A percentile compares a stretch with the other conserved stretches of the same genome.
These are phyloP conservation scores for Arthrinium phaeospermum DNA, from an alignment of 2,329 filamentous ascomycete species.

Conservation along the genomic window DNA sequence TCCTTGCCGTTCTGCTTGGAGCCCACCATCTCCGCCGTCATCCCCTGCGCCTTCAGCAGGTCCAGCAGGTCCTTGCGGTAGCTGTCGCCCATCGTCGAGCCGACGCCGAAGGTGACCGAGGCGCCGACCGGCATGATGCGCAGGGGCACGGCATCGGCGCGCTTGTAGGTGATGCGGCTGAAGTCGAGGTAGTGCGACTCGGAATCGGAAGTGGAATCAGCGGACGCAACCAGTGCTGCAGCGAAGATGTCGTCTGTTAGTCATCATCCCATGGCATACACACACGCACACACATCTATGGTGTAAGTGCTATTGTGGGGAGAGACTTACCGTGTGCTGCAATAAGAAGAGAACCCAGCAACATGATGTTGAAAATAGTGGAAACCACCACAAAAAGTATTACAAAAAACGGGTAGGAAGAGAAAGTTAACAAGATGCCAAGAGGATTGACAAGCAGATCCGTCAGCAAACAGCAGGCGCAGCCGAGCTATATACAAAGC, in stretches of 20 bases:
- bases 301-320: not conserved
- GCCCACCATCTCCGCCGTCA: slow-evolving; percentile 37
- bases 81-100: slow-evolving; percentile 45
- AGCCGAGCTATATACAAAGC: slow-evolving; percentile 7
- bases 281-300: not conserved
- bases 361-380: slow-evolving; percentile 15
- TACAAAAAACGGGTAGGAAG: not conserved
- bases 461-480: not conserved
- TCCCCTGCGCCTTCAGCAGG: slow-evolving; percentile 40
- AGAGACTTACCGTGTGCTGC: slow-evolving; percentile 9
- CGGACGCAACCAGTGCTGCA: slow-evolving; percentile 5
- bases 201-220: not conserved
- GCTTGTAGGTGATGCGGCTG: not conserved
- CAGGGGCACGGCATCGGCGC: slow-evolving; percentile 33
- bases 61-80: slow-evolving; percentile 43
- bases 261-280: not conserved
- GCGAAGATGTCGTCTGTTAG: not conserved
- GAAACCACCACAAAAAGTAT: not conserved
- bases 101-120: slow-evolving; percentile 47
- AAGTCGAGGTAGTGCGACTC: not conserved
- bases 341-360: slow-evolving; percentile 12
- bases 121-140: slow-evolving; percentile 52
- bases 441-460: slow-evolving; percentile 10
- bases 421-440: not conserved
- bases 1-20: slow-evolving; percentile 27